phyloP scores from a whole-genome alignment of 176 grass and related monocot genomes.

The Aegilops longissima region DNA sequence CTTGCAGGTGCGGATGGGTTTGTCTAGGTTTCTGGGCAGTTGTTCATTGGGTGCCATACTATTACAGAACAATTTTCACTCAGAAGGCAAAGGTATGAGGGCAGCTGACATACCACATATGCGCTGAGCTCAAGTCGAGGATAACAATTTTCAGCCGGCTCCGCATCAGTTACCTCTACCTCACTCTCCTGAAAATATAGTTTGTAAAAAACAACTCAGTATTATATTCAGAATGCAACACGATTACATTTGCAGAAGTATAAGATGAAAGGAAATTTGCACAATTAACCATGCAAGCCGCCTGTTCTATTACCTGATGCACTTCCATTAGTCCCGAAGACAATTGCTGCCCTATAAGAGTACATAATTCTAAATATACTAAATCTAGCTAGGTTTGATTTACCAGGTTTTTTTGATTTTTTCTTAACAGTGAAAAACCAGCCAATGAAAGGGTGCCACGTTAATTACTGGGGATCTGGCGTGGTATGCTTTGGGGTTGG shows the following conservation, averaged over 20 bases:
- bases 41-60: too few species aligned
- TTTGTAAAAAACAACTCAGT: neutral
- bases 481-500: too few species aligned
- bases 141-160: conserved; percentile 76
- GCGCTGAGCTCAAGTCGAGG: conserved; percentile 76
- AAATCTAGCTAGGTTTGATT: too few species aligned
- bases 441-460: too few species aligned
- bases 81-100: neutral
- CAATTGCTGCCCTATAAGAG: conserved; percentile 74
- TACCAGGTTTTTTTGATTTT: too few species aligned
- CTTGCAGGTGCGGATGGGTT: too few species aligned
- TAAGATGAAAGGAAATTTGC: neutral
- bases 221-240: neutral
- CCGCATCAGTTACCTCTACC: conserved; percentile 39
- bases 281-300: neutral
- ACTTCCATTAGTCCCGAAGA: conserved; percentile 92
- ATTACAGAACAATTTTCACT: neutral
- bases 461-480: too few species aligned
- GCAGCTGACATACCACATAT: conserved; percentile 66
- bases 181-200: conserved; percentile 69
- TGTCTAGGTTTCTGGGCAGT: too few species aligned
- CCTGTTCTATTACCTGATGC: conserved; percentile 56
- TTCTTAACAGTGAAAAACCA: too few species aligned
- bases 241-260: neutral
- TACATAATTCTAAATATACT: neutral